Evolutionary conservation across 2,329 filamentous ascomycete genomes (phyloP).

Genomic region (Leptographium wingfieldii): DNA sequence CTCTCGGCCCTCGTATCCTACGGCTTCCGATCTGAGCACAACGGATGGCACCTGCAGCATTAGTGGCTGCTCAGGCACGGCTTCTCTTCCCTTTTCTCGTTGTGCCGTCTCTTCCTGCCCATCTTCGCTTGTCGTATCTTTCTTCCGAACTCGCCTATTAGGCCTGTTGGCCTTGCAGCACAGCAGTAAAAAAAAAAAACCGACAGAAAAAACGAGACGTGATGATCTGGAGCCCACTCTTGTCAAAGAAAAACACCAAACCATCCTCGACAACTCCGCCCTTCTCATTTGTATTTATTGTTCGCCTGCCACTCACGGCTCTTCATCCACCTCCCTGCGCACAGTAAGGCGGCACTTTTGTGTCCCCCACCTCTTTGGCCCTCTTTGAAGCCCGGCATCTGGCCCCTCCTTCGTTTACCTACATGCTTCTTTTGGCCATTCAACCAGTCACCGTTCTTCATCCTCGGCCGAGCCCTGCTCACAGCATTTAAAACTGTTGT

Average conservation of each 20-base stretch:
- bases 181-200: not conserved
- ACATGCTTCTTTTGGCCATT: not conserved
- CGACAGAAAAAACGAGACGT: not conserved
- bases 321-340: not conserved
- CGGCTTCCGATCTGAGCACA: not conserved
- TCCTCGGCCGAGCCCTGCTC: not conserved
- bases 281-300: not conserved
- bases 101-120: not conserved
- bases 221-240: not conserved
- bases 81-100: not conserved
- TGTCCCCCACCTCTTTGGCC: not conserved
- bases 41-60: constrained; percentile 3
- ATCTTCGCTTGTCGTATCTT: not conserved
- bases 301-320: not conserved
- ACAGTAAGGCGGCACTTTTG: no score
- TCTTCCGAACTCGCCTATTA: not conserved
- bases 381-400: not conserved
- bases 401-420: not conserved
- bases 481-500: not conserved
- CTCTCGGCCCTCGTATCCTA: not conserved
- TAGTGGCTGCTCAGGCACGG: not conserved
- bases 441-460: not conserved
- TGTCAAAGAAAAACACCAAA: not conserved
- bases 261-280: not conserved
- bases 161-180: constrained; percentile 1